Percentiles rank a stretch among this genome's conserved stretches.
Conservation (phyloP, 2,329 filamentous ascomycete genomes). For the Penicillium vulpinum region DNA sequence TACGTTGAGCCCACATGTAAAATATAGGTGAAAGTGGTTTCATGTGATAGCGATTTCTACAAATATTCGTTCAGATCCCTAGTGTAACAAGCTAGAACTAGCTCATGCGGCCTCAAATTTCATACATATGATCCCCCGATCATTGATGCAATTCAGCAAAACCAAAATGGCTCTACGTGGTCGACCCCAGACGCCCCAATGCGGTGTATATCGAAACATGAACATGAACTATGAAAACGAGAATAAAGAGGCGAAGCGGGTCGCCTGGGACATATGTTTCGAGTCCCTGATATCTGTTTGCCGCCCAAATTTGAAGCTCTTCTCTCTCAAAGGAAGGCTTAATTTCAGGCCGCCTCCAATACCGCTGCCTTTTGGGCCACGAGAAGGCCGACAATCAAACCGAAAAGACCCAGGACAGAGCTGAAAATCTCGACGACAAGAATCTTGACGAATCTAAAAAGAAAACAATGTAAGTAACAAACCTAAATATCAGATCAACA, state of each 20-base stretch:
- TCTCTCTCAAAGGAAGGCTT: constrained; percentile 6
- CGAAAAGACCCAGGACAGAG: constrained; percentile 93
- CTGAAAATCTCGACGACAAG: constrained; percentile 99
- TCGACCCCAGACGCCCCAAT: constrained; percentile 42
- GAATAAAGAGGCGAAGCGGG: constrained; percentile 18
- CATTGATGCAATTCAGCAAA: constrained; percentile 30
- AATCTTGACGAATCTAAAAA: constrained; percentile 88
- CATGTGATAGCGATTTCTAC: constrained; percentile 19
- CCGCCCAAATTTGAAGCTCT: constrained; percentile 17
- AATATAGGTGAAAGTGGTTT: neutral
- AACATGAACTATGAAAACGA: constrained; percentile 23
- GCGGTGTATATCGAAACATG: constrained; percentile 37
- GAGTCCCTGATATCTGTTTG: constrained; percentile 11
- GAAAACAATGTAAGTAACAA: constrained; percentile 1
- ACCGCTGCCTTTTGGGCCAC: constrained; percentile 80
- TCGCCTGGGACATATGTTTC: constrained; percentile 15
- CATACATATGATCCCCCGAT: constrained; percentile 26
- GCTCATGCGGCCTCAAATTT: neutral
- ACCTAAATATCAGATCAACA: neutral
- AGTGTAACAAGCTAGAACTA: constrained; percentile 8
- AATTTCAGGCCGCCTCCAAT: constrained; percentile 51
- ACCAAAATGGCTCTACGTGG: constrained; percentile 29
- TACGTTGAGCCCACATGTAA: neutral
- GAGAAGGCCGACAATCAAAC: constrained; percentile 89
- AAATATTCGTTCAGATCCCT: constrained; percentile 25